Percentiles rank a stretch among this genome's conserved stretches.
Evolutionary conservation across 2,329 filamentous ascomycete species (phyloP).

Genomic region (Lojkania enalia): DNA sequence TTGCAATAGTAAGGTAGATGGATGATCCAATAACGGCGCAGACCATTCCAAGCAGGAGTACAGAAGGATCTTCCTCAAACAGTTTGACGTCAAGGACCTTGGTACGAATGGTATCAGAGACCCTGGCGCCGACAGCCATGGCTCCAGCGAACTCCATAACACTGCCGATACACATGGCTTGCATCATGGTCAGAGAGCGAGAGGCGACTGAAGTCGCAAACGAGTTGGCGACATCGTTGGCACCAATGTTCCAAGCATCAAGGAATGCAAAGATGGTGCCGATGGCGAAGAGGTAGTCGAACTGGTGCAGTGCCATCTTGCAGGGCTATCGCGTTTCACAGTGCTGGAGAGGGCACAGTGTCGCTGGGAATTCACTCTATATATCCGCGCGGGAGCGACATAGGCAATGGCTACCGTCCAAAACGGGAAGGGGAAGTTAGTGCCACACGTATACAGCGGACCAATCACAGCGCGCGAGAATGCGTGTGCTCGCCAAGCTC

Average conservation of each 20-base stretch:
- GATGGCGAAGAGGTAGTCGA: constrained; percentile 64
- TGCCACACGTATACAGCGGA: too few relatives aligned
- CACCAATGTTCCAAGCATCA: constrained; percentile 67
- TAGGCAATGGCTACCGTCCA: too few relatives aligned
- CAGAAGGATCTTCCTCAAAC: constrained; percentile 50
- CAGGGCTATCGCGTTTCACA: too few relatives aligned
- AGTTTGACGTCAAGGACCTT: constrained; percentile 51
- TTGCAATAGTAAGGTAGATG: constrained; percentile 58
- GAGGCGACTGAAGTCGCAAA: constrained; percentile 55
- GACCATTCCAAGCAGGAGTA: constrained; percentile 60
- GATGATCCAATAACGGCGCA: constrained; percentile 57
- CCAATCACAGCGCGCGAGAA: background rate
- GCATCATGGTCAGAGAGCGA: constrained; percentile 52
- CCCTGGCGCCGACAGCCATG: constrained; percentile 45
- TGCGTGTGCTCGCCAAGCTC: background rate
- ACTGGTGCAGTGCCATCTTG: constrained; percentile 49
- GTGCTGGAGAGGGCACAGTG: background rate
- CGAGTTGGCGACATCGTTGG: constrained; percentile 56
- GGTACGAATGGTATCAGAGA: constrained; percentile 53
- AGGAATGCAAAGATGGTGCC: constrained; percentile 66
- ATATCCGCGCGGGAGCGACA: too few relatives aligned
- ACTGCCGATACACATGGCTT: constrained; percentile 51
- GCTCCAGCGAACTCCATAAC: constrained; percentile 53
- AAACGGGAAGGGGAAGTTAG: too few relatives aligned
- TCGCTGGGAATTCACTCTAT: background rate